Evolutionary conservation across 2,329 filamentous ascomycete species (phyloP).

Genomic region (Nemania diffusa): DNA sequence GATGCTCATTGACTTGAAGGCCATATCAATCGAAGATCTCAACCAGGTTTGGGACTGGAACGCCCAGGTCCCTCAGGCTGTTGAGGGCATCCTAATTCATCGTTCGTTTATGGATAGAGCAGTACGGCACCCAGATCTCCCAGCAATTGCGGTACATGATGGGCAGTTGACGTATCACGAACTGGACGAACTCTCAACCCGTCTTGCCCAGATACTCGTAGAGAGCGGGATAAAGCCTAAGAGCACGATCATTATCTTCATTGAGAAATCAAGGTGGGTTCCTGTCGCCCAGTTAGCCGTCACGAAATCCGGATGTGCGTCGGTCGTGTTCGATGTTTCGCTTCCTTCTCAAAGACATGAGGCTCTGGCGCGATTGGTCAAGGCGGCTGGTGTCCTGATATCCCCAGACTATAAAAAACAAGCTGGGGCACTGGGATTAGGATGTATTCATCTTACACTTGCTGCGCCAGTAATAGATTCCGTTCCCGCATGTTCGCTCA

Average conservation of each 20-base stretch:
- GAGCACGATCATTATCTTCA: not conserved
- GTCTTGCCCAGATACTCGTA: not conserved
- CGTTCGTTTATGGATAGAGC: not conserved
- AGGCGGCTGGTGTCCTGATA: not conserved
- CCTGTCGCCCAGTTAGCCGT: not conserved
- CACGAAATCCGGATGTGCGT: not conserved
- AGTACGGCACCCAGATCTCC: not conserved
- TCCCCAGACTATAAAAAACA: not conserved
- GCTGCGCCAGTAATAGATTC: not conserved
- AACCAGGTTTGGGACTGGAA: constrained; percentile 18
- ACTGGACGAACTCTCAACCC: constrained; percentile 20
- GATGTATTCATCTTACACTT: not conserved
- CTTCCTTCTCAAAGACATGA: not conserved
- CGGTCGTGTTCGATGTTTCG: not conserved
- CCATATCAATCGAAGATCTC: constrained; percentile 2
- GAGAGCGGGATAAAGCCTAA: not conserved
- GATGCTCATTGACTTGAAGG: not conserved
- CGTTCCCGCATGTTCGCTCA: no score
- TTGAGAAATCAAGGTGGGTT: not conserved
- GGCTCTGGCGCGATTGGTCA: not conserved
- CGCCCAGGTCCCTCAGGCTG: constrained; percentile 1
- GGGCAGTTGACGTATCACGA: constrained; percentile 19
- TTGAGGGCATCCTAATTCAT: constrained; percentile 3
- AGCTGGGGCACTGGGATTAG: not conserved
- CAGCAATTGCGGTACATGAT: constrained; percentile 19